Percentiles rank a stretch among this genome's conserved stretches.
Evolutionary conservation across 208 protist genomes (phyloP).

Genomic region (Acanthamoeba divionensis): DNA sequence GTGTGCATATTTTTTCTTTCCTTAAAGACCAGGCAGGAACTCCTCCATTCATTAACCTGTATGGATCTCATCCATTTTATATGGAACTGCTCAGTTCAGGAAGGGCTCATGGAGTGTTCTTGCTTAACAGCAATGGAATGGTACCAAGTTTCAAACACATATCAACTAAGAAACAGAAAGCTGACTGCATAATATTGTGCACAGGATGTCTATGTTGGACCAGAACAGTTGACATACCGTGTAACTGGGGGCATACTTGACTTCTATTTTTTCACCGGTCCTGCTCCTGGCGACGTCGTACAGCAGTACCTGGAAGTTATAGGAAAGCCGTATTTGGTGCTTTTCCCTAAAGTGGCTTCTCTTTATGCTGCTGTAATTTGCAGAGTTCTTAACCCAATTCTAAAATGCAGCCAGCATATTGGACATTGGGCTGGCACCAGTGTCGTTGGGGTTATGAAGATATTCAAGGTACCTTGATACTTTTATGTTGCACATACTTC

Average conservation of each 20-base stretch:
- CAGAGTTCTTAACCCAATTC: background rate
- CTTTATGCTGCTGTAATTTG: background rate
- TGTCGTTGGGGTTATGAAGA: conserved; percentile 83
- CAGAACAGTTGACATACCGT: conserved; percentile 56
- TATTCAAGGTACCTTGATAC: too few relatives aligned
- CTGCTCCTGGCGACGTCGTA: conserved; percentile 71
- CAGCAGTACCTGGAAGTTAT: conserved; percentile 74
- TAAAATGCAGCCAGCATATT: background rate
- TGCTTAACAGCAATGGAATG: conserved; percentile 83
- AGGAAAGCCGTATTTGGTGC: conserved; percentile 67
- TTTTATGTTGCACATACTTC: too few relatives aligned
- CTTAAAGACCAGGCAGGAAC: conserved; percentile 21
- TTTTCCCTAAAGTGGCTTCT: background rate
- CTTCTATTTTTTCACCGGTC: conserved; percentile 81
- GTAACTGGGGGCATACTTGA: conserved; percentile 77
- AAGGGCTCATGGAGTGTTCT: conserved; percentile 69
- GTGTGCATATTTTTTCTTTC: background rate
- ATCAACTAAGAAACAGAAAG: background rate
- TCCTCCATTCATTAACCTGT: conserved; percentile 63
- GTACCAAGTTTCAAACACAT: background rate
- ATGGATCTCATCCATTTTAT: conserved; percentile 81
- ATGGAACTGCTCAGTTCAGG: conserved; percentile 56
- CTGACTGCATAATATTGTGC: background rate
- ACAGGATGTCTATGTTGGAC: background rate
- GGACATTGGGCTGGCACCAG: conserved; percentile 77